A percentile compares a stretch with the other conserved stretches of the same genome.
phyloP scores from a whole-genome alignment of 345 rosid species.

The Citrus unshiu region DNA sequence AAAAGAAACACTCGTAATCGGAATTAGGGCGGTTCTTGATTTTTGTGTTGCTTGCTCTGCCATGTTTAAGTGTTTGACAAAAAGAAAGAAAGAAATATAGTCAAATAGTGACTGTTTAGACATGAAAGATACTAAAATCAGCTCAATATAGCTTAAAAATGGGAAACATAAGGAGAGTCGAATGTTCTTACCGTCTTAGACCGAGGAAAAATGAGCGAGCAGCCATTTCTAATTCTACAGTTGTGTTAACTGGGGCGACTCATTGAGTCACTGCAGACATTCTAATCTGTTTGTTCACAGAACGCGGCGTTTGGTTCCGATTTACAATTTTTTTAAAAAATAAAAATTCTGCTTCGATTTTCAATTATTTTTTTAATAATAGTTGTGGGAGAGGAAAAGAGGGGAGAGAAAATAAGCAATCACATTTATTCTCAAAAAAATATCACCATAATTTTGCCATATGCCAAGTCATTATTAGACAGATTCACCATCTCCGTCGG shows the following conservation, averaged over 20 bases:
- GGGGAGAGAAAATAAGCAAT: too few species aligned
- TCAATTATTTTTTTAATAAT: too few species aligned
- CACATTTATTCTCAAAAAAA: too few species aligned
- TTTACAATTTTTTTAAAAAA: too few species aligned
- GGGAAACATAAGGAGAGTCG: background rate
- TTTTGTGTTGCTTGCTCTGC: constrained; percentile 14
- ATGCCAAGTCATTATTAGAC: too few species aligned
- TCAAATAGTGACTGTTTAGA: background rate
- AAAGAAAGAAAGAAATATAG: background rate
- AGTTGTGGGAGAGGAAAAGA: too few species aligned
- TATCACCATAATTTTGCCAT: too few species aligned
- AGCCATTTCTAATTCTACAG: constrained; percentile 14
- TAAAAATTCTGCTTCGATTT: too few species aligned
- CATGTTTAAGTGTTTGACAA: background rate
- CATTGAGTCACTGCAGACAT: background rate
- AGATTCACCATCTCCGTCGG: too few species aligned
- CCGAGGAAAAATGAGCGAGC: constrained; percentile 26
- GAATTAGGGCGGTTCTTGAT: background rate
- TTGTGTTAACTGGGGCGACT: background rate
- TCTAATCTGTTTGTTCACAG: background rate
- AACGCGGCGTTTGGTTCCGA: background rate
- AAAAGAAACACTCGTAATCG: background rate
- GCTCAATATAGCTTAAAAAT: background rate
- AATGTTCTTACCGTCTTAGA: constrained; percentile 22
- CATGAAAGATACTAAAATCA: background rate